These are phyloP conservation scores for Schizopora paradoxa DNA, from an alignment of 1,284 basidiomycete species.

Conservation along the genomic window DNA sequence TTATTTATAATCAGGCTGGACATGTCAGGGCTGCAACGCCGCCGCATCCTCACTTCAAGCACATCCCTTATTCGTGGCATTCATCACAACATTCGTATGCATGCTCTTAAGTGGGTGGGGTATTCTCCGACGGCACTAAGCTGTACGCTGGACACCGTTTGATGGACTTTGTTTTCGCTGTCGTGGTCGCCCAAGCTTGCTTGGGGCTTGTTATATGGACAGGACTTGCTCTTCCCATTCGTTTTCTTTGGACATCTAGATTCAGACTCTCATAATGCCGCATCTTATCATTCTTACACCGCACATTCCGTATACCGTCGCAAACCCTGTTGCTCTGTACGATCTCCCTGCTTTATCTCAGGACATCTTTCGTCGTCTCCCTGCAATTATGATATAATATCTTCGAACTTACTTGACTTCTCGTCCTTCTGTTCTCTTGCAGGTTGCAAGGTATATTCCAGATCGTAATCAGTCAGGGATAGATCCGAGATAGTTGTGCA, in stretches of 20 bases:
- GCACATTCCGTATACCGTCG: no score
- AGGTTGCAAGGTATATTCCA: no score
- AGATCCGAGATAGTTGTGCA: no score
- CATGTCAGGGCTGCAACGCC: conserved; percentile 59
- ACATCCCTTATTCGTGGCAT: conserved; percentile 61
- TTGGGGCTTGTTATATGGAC: conserved; percentile 6
- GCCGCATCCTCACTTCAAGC: conserved; percentile 42
- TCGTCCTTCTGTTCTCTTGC: no score
- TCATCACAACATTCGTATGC: conserved; percentile 64
- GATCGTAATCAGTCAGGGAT: no score
- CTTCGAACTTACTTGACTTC: no score
- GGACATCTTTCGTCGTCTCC: no score
- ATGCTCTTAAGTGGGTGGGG: conserved; percentile 70
- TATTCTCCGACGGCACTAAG: conserved; percentile 40
- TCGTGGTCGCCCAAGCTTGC: conserved; percentile 9
- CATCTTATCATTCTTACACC: no score
- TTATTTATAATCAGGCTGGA: conserved; percentile 55
- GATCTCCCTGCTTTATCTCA: no score
- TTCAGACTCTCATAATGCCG: no score
- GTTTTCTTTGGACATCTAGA: conserved; percentile 1
- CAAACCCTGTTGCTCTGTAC: no score
- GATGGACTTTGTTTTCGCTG: conserved; percentile 2
- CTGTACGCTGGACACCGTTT: background rate
- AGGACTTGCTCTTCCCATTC: conserved; percentile 2
- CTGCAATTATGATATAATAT: no score